Conservation (phyloP, 176 grass and related monocot species). For the Guadua angustifolia region DNA sequence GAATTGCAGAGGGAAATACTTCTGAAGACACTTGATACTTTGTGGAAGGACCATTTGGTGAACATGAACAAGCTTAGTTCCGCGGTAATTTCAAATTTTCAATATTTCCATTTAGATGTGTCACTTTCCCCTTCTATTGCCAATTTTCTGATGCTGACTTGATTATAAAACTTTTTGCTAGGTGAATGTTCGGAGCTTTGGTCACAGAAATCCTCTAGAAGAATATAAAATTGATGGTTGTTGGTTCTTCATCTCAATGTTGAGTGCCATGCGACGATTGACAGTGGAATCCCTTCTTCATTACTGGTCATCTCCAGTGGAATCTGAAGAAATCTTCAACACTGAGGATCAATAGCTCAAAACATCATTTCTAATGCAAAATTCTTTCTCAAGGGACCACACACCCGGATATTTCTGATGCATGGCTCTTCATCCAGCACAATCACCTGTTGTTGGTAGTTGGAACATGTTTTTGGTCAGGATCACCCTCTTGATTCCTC, state of each 20-base stretch:
- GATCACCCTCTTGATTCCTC: conserved; percentile 10
- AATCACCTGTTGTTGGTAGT: background rate
- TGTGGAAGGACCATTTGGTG: conserved; percentile 96
- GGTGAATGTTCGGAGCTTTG: conserved; percentile 98
- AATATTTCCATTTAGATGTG: conserved; percentile 14
- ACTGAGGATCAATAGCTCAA: conserved; percentile 48
- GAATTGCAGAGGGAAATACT: conserved; percentile 83
- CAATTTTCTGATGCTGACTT: background rate
- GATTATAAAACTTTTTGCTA: conserved; percentile 35
- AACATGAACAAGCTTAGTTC: conserved; percentile 99
- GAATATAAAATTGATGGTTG: conserved; percentile 98
- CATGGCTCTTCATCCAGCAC: too few relatives aligned
- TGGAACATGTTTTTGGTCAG: conserved; percentile 1
- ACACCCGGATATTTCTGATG: too few relatives aligned
- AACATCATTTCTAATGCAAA: background rate
- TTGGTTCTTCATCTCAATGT: conserved; percentile 95
- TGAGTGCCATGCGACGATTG: conserved; percentile 75
- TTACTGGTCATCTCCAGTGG: conserved; percentile 84
- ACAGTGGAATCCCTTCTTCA: conserved; percentile 75
- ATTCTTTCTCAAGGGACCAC: too few relatives aligned
- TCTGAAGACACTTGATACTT: conserved; percentile 81
- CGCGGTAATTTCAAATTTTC: conserved; percentile 61
- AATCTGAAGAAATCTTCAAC: conserved; percentile 68
- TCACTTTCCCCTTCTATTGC: background rate
- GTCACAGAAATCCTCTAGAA: conserved; percentile 92